Evolutionary conservation across 148 eudicot genomes (phyloP).

Genomic region (Rhododendron williamsianum): DNA sequence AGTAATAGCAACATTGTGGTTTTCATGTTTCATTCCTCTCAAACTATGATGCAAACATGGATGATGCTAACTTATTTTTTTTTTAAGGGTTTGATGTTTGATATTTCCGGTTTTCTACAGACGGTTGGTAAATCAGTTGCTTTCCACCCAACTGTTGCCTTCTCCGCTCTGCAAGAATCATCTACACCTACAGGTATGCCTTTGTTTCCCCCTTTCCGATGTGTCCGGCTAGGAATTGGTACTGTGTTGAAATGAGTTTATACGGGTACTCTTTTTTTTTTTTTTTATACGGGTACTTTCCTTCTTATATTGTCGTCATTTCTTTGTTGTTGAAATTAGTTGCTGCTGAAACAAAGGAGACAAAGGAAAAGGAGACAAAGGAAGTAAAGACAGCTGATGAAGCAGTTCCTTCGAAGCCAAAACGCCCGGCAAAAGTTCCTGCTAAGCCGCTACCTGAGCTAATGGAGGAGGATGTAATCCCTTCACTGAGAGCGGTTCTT

Average conservation of each 20-base stretch:
- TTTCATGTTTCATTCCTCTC: neutral
- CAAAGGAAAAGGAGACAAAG: conserved; percentile 33
- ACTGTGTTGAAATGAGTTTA: neutral
- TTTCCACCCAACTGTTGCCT: conserved; percentile 28
- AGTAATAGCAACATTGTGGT: neutral
- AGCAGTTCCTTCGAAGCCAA: conserved; percentile 55
- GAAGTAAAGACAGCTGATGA: conserved; percentile 31
- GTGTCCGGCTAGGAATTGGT: neutral
- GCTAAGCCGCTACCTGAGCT: conserved; percentile 49
- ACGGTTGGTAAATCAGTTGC: conserved; percentile 30
- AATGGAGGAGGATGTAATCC: conserved; percentile 89
- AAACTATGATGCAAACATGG: neutral
- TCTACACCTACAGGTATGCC: conserved; percentile 56
- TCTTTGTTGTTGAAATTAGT: conserved; percentile 20
- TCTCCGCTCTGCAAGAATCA: conserved; percentile 82
- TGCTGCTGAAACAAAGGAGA: conserved; percentile 47
- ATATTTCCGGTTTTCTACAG: conserved; percentile 14
- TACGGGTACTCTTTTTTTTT: no score
- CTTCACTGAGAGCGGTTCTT: conserved; percentile 50
- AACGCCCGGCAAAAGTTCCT: conserved; percentile 58
- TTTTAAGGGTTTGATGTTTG: neutral
- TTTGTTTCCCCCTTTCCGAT: neutral
- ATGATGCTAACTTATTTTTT: neutral
- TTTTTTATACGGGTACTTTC: no score
- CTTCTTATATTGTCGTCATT: neutral